Conservation (phyloP, 208 protist genomes). For the Crithidia fasciculata region DNA sequence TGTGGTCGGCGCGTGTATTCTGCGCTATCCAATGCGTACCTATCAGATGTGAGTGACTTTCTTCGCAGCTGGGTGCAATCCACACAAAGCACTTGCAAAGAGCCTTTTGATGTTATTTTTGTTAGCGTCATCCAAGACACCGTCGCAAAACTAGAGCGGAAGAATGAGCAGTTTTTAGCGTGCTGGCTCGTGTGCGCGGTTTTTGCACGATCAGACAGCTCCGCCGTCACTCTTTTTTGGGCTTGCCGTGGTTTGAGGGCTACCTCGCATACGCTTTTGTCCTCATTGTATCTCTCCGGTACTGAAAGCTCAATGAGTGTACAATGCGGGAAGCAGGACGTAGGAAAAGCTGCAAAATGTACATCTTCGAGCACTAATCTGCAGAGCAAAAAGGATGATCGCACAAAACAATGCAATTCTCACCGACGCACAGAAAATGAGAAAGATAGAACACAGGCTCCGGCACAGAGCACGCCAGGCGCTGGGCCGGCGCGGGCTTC, state of each 20-base stretch:
- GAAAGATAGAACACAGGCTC: no score
- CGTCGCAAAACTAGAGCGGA: background rate
- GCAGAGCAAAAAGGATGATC: no score
- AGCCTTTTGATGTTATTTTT: background rate
- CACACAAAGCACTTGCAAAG: background rate
- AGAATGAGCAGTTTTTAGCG: background rate
- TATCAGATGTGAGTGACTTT: background rate
- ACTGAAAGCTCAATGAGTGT: no score
- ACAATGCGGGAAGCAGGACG: no score
- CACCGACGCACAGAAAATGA: no score
- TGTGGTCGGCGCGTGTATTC: background rate
- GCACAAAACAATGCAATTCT: no score
- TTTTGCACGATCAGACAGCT: background rate
- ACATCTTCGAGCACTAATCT: background rate
- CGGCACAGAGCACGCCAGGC: no score
- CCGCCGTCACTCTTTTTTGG: no score
- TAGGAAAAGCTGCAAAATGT: no score
- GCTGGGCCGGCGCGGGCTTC: background rate
- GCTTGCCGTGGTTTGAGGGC: no score
- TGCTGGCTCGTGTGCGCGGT: background rate
- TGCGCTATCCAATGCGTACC: background rate
- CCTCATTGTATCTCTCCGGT: no score
- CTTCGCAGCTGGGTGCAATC: background rate
- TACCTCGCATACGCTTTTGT: no score
- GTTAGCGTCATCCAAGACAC: background rate